Base-by-base conservation (phyloP, 805 yeast genomes). In the Candida saitoana region DNA sequence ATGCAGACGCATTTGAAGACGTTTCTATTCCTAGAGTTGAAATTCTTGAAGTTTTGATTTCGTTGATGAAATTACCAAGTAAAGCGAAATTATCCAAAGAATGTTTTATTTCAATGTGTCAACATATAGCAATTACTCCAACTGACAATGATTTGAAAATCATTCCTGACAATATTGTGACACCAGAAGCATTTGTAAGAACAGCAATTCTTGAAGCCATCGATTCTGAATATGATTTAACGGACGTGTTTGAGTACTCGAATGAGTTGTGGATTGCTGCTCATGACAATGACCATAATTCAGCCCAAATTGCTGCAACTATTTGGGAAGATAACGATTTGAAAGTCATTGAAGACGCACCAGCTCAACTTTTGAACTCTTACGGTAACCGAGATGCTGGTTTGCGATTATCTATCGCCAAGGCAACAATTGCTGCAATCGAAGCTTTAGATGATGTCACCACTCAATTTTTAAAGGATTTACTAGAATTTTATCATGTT, bases 291-390 rank as follows among this genome's bases (percentile, higher is more conserved):
- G 88, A 82, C 38, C 74, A 73, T 14, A 58, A 69, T 8, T 79
- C 79, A 45, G 71, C 82, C 4, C 82, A 78, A 18, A 53, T 83
- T 14, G 96, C 97, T 0, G 62, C 64, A 15, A 82, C 91, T 1
- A 86, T 93, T 45, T 93, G 97, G 97, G 75, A 78, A 25, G 96
- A 89, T 50, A 87, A 80, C 57, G 67, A 67, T 2, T 80, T 83
- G 45, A 49, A 55, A n/a, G 55, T 84, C 33, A 66, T 72, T 3
- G 51, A 53, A 0, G 62, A 65, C 3, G 68, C 82, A 1, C 71
- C 85, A 0, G 45, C 53, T 2, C 57, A 69, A 19, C 70, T 88
- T 38, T 61, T 80, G 24, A 41, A 55, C 1, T 82, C 63, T 54
- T 65, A 85, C 38, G 79, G 72, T 18, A 72, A 73, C 41, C 55